These are phyloP conservation scores for Hippophae rhamnoides DNA, from an alignment of 306 rosid species.

Conservation along the genomic window DNA sequence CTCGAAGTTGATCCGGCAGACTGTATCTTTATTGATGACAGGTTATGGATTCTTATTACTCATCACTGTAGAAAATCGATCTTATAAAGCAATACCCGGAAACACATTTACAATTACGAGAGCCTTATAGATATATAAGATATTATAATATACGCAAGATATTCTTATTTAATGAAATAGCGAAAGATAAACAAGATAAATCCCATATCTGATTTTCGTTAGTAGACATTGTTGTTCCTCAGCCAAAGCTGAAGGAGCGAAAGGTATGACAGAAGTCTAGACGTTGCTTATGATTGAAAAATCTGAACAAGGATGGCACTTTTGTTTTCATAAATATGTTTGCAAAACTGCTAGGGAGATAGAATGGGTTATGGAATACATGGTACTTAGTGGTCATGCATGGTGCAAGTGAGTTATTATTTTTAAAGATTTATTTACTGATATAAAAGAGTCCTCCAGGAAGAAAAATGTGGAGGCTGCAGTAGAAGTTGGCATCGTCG, in stretches of 20 bases:
- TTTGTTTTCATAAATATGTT: too few relatives aligned
- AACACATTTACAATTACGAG: background rate
- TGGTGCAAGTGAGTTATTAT: background rate
- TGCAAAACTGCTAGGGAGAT: too few relatives aligned
- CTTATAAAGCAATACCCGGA: too few relatives aligned
- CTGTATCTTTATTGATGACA: conserved; percentile 82
- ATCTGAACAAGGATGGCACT: too few relatives aligned
- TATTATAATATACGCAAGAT: background rate
- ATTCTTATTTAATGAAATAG: too few relatives aligned
- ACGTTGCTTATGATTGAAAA: too few relatives aligned
- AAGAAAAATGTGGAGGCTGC: conserved; percentile 70
- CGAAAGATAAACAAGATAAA: background rate
- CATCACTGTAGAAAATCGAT: background rate
- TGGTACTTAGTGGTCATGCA: background rate
- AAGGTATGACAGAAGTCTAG: too few relatives aligned
- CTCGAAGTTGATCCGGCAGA: conserved; percentile 55
- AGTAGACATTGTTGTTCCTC: too few relatives aligned
- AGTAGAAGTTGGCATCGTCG: conserved; percentile 53
- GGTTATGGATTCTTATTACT: conserved; percentile 29
- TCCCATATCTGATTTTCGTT: too few relatives aligned
- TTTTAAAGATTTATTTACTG: conserved; percentile 2
- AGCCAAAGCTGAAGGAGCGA: too few relatives aligned
- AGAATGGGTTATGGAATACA: background rate
- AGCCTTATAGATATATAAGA: background rate
- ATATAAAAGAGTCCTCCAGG: conserved; percentile 27